A percentile compares a stretch with the other conserved stretches of the same genome.
Conservation (phyloP, 768 basidiomycete species). For the Gymnopilus junonius region DNA sequence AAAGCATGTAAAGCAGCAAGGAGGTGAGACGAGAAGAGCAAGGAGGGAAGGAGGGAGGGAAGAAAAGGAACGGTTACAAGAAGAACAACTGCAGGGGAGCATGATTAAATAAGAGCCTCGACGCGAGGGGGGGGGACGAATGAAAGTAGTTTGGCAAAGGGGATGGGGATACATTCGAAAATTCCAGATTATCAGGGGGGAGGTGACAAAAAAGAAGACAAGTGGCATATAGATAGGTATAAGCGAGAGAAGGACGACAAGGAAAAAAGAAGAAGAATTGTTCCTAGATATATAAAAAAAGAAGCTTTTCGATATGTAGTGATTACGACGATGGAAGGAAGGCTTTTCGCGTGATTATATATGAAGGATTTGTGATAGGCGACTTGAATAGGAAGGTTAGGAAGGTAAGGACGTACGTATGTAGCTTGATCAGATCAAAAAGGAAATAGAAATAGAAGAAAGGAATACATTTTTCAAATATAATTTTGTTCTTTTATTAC, state of each 20-base stretch:
- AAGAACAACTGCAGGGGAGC: no score
- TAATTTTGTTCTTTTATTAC: constrained; percentile 1
- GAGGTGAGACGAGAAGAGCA: not conserved
- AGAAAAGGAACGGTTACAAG: not conserved
- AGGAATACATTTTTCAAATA: not conserved
- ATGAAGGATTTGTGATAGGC: not conserved
- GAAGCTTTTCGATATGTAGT: not conserved
- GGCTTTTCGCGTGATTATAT: not conserved
- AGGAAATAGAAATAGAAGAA: not conserved
- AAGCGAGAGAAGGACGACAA: not conserved
- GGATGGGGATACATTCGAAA: no score
- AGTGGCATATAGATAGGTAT: constrained; percentile 14
- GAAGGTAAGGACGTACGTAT: not conserved
- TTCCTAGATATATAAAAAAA: constrained; percentile 1
- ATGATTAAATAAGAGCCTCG: no score
- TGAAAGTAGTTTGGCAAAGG: no score
- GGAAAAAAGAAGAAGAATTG: not conserved
- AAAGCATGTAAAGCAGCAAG: not conserved
- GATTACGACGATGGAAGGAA: not conserved
- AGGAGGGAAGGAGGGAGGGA: not conserved
- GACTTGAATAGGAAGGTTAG: not conserved
- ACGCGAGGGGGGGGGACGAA: no score
- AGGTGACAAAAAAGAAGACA: not conserved
- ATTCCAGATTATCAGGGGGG: not conserved
- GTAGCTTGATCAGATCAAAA: not conserved